Evolutionary conservation across 2,329 filamentous ascomycete genomes (phyloP).

Genomic region (Aspergillus brasiliensis): DNA sequence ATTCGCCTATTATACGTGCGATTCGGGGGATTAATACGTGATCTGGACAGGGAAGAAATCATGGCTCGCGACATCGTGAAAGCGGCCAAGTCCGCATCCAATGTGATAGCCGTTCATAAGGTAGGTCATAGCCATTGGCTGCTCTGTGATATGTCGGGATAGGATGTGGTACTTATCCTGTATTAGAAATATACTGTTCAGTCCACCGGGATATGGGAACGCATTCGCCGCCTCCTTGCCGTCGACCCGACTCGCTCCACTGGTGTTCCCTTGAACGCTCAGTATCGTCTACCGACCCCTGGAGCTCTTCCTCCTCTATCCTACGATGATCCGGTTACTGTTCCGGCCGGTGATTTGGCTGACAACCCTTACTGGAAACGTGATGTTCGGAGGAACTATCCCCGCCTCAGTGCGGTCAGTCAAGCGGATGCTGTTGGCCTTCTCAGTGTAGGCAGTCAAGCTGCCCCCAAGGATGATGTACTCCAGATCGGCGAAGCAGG

Average conservation of each 20-base stretch:
- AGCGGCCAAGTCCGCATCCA: conserved; percentile 42
- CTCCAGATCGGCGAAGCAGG: conserved; percentile 74
- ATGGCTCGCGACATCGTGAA: conserved; percentile 42
- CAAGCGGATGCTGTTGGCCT: conserved; percentile 86
- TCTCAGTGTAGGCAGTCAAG: conserved; percentile 80
- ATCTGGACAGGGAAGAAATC: conserved; percentile 28
- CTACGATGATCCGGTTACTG: conserved; percentile 81
- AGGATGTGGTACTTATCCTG: neutral
- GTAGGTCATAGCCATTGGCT: conserved; percentile 24
- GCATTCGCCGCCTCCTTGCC: conserved; percentile 73
- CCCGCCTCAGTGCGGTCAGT: conserved; percentile 73
- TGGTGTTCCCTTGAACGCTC: conserved; percentile 88
- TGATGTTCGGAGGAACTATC: conserved; percentile 80
- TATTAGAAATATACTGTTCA: conserved; percentile 92
- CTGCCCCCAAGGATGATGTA: conserved; percentile 75
- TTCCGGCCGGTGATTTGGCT: conserved; percentile 83
- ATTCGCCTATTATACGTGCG: neutral
- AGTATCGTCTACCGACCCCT: conserved; percentile 85
- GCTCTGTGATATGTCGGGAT: neutral
- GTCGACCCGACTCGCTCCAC: conserved; percentile 87
- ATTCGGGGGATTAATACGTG: conserved; percentile 6
- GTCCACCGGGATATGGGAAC: conserved; percentile 85
- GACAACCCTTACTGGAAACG: conserved; percentile 98
- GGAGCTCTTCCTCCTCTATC: conserved; percentile 68
- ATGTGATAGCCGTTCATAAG: conserved; percentile 41